Conservation (phyloP, 2,329 filamentous ascomycete species). For the Cladosporium austrohemisphaericum region DNA sequence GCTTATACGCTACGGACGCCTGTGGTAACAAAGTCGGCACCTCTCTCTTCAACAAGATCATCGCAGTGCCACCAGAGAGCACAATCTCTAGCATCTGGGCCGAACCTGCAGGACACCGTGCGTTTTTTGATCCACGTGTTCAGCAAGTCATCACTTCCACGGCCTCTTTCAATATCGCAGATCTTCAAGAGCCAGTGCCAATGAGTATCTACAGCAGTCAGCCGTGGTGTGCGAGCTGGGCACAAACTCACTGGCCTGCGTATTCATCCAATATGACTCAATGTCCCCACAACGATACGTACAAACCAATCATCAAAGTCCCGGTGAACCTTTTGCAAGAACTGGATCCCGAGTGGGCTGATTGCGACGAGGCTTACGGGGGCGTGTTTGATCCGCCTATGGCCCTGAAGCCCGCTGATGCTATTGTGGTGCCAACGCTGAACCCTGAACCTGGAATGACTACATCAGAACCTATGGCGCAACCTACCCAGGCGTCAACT, state of each 20-base stretch:
- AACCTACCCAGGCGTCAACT: too few relatives aligned
- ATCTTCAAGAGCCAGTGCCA: background rate
- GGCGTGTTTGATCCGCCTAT: constrained; percentile 20
- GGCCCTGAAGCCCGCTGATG: background rate
- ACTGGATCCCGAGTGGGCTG: constrained; percentile 19
- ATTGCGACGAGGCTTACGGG: constrained; percentile 19
- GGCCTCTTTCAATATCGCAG: constrained; percentile 5
- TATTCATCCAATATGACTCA: background rate
- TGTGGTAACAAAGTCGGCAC: too few relatives aligned
- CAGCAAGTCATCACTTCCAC: background rate
- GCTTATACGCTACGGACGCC: too few relatives aligned
- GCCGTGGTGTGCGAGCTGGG: constrained; percentile 16
- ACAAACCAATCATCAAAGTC: constrained; percentile 21
- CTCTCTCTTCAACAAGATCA: constrained; percentile 24
- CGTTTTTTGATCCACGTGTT: background rate
- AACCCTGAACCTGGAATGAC: too few relatives aligned
- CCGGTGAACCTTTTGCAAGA: constrained; percentile 12
- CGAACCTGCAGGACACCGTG: constrained; percentile 15
- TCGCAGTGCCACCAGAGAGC: constrained; percentile 13
- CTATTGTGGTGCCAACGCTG: background rate
- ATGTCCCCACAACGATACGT: constrained; percentile 18
- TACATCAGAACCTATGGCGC: too few relatives aligned
- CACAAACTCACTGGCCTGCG: constrained; percentile 11
- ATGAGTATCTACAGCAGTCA: constrained; percentile 20
- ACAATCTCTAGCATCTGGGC: constrained; percentile 19